Evolutionary conservation across 208 protist genomes (phyloP).

Genomic region (Dictyostelium gargantuum): DNA sequence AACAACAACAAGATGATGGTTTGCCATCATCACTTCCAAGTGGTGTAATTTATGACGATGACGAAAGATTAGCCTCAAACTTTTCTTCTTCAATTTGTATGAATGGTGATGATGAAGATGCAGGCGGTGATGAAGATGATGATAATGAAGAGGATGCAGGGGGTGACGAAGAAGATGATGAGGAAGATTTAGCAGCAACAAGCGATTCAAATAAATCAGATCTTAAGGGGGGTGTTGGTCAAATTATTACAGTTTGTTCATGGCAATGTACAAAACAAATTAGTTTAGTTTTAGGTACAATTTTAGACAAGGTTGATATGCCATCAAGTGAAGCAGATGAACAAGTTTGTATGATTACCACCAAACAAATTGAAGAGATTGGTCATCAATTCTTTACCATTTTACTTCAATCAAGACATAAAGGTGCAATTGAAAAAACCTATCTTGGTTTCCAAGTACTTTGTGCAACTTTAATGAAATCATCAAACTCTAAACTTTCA

Average conservation of each 20-base stretch:
- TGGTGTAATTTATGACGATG: conserved; percentile 55
- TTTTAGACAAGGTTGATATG: conserved; percentile 21
- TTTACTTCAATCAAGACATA: conserved; percentile 37
- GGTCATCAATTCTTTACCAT: conserved; percentile 46
- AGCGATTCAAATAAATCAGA: not conserved
- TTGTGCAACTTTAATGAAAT: conserved; percentile 47
- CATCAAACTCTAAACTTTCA: not conserved
- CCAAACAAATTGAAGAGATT: conserved; percentile 50
- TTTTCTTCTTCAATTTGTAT: not conserved
- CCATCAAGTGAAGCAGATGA: not conserved
- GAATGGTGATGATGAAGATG: not conserved
- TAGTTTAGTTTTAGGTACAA: conserved; percentile 46
- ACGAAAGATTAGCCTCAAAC: conserved; percentile 43
- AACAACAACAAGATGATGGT: not conserved
- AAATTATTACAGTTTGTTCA: conserved; percentile 68
- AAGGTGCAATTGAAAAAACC: conserved; percentile 65
- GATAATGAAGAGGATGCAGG: not conserved
- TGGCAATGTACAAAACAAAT: conserved; percentile 61
- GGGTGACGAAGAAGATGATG: not conserved
- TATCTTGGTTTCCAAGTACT: conserved; percentile 62
- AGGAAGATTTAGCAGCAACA: not conserved
- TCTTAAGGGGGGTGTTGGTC: conserved; percentile 23
- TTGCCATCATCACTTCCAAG: conserved; percentile 31
- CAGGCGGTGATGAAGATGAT: not conserved
- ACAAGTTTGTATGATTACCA: not conserved